Evolutionary conservation across 2,329 filamentous ascomycete genomes (phyloP), one percentile per base, ranked within the genome.

Genomic region (Aspergillus awamori): DNA sequence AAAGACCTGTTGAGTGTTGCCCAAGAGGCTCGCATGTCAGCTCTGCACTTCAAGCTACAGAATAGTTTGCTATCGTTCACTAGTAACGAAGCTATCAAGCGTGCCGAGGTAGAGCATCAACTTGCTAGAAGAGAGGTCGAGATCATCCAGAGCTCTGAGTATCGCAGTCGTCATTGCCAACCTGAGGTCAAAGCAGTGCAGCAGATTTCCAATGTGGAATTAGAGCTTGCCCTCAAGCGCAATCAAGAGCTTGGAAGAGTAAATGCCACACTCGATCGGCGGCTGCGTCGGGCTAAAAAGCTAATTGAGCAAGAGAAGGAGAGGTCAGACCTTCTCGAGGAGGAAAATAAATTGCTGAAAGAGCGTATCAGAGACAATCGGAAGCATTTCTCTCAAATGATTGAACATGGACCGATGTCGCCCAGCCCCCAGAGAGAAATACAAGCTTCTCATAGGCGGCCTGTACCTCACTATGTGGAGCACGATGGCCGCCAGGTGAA

Each of bases 51-150:
- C 80, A 96, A 95, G 78, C 81, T 98, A 58, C 94, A 97, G 75
- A 90, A 93, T 72, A 93, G 89, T 69, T 85, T 97, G 71, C 84
- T 96, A 28, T 88, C 86, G 55, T 88, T 97, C 66, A 92, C 96
- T 71, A 93, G 91, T 58, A 88, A 89, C 53, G 92, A 96, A 68
- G 89, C 93, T 30, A 86, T 92, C 8, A 93, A 96, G 76, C 88
- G 93, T 26, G 92, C 94, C 67, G 90, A 89, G 38, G 93, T 97
- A 5, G 94, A 97, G 76, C 90, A 96, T 69, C 91, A 95, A 66
- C 93, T 97, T 86, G 90, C 89, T n/a, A 87, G 92, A 64, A 86
- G 90, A 22, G 93, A 97, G 76, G 89, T 96, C 20, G 91, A 97
- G 63, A 91, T 93, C 11, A 81, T 97, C 28, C 89, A 93, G 62